These are phyloP conservation scores for Barnettozyma siamensis DNA, from an alignment of 805 yeast genomes.

Conservation along the genomic window DNA sequence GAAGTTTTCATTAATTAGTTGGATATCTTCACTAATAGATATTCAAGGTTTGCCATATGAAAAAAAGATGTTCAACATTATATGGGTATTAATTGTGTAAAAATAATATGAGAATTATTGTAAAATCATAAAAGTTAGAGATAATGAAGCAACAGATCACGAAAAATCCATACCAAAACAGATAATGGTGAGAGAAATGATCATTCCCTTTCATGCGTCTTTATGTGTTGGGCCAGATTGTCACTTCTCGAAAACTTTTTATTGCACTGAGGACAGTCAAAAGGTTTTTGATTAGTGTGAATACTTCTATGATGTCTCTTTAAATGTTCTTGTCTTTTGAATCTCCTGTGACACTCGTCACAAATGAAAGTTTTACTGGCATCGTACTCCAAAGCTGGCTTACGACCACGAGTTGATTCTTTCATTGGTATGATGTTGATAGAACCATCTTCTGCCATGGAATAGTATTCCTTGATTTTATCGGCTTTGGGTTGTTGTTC, in stretches of 20 bases:
- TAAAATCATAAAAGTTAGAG: no score
- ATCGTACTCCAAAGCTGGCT: constrained; percentile 57
- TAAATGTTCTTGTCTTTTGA: constrained; percentile 72
- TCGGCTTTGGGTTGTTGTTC: background rate
- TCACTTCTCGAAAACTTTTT: constrained; percentile 65
- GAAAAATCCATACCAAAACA: no score
- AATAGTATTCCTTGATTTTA: constrained; percentile 8
- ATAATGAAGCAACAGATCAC: no score
- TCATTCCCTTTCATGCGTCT: constrained; percentile 36
- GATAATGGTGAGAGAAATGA: no score
- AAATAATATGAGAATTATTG: no score
- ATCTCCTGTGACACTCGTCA: constrained; percentile 56
- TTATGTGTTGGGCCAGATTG: constrained; percentile 61
- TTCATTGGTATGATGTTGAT: constrained; percentile 13
- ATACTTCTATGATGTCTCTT: constrained; percentile 69
- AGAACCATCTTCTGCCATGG: constrained; percentile 9
- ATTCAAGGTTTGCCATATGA: no score
- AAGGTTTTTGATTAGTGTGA: constrained; percentile 71
- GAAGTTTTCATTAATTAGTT: background rate
- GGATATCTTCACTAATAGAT: background rate
- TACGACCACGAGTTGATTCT: constrained; percentile 54
- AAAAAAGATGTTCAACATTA: no score
- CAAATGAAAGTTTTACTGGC: constrained; percentile 54
- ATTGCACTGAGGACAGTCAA: constrained; percentile 52
- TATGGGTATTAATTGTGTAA: no score